Evolutionary conservation across 2,329 filamentous ascomycete genomes (phyloP).

Genomic region (Pestalotiopsis sp.): DNA sequence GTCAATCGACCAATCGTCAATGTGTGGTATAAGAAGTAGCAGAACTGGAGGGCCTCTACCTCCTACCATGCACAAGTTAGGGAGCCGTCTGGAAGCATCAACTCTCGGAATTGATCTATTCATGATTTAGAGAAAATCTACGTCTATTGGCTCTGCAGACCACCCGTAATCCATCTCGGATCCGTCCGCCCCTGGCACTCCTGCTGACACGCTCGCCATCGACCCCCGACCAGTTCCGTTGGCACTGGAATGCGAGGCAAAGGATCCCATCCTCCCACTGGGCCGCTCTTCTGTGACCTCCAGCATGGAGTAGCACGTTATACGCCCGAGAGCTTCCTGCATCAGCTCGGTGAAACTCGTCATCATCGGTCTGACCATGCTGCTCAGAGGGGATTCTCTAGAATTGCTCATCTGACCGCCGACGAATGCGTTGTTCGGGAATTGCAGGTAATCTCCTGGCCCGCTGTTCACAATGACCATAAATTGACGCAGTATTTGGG

Average conservation of each 20-base stretch:
- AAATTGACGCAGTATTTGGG: constrained; percentile 36
- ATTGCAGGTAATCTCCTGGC: constrained; percentile 19
- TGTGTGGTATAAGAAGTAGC: too few relatives aligned
- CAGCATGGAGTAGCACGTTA: constrained; percentile 30
- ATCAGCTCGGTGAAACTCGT: constrained; percentile 28
- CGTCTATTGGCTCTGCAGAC: constrained; percentile 7
- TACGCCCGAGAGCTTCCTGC: constrained; percentile 35
- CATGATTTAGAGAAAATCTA: constrained; percentile 13
- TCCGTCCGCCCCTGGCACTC: neutral
- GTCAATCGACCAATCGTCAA: too few relatives aligned
- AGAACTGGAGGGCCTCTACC: too few relatives aligned
- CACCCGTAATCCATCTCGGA: constrained; percentile 9
- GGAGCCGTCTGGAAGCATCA: neutral
- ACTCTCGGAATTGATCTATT: neutral
- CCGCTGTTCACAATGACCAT: constrained; percentile 20
- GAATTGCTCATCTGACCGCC: constrained; percentile 13
- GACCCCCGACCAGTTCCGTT: neutral
- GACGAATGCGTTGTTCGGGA: constrained; percentile 13
- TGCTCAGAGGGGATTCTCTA: constrained; percentile 21
- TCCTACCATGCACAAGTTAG: neutral
- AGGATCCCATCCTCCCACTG: neutral
- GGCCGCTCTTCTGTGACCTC: constrained; percentile 20
- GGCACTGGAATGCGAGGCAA: neutral
- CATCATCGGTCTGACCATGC: constrained; percentile 20
- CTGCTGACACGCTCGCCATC: neutral